phyloP scores from a whole-genome alignment of 2,329 filamentous ascomycete species.

The Ilyonectria robusta region DNA sequence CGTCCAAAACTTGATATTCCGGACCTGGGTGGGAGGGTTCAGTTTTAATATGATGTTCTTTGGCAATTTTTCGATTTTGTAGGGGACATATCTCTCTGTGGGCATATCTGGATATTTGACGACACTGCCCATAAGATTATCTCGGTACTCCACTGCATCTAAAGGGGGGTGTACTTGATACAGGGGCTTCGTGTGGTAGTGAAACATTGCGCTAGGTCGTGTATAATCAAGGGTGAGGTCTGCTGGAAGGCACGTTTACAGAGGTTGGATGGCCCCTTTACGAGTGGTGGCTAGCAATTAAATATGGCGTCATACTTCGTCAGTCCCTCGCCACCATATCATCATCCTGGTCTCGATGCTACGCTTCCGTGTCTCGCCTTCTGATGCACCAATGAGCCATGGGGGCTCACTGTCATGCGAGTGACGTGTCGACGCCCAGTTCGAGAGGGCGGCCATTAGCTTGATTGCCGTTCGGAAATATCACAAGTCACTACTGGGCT shows the following conservation, averaged over 20 bases:
- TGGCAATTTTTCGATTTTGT: constrained; percentile 5
- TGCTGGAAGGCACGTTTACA: not conserved
- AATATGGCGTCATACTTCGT: constrained; percentile 2
- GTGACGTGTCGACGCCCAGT: too few species aligned
- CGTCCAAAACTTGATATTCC: not conserved
- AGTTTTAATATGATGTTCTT: constrained; percentile 5
- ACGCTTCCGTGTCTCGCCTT: constrained; percentile 1
- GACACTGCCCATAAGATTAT: too few species aligned
- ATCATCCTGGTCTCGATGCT: not conserved
- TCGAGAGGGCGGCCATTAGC: too few species aligned
- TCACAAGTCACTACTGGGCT: too few species aligned
- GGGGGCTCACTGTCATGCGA: not conserved
- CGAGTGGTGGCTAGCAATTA: not conserved
- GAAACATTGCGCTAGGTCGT: constrained; percentile 1
- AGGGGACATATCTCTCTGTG: not conserved
- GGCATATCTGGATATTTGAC: not conserved
- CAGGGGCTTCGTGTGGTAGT: not conserved
- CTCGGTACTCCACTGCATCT: too few species aligned
- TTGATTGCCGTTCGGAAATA: too few species aligned
- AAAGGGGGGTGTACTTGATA: too few species aligned
- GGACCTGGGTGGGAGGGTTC: not conserved
- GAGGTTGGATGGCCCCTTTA: not conserved
- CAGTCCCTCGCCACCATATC: constrained; percentile 1
- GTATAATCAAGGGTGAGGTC: constrained; percentile 1
- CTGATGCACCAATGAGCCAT: not conserved